Evolutionary conservation across 2,329 filamentous ascomycete species (phyloP).

Genomic region (Fusarium sp.): DNA sequence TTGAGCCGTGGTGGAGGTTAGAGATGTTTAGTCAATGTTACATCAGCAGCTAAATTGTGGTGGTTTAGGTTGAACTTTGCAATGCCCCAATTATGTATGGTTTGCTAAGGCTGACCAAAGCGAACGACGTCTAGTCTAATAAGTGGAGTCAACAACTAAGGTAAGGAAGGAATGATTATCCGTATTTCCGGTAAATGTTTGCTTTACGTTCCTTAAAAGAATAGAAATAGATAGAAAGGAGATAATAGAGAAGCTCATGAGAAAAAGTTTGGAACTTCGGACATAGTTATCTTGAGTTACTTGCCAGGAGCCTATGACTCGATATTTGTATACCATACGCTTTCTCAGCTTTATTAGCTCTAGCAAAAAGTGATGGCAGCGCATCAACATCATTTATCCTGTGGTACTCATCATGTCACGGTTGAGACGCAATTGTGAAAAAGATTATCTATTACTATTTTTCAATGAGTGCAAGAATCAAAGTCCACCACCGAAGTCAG

Average conservation of each 20-base stretch:
- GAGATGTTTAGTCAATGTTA: slow-evolving; percentile 47
- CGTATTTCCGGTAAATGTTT: slow-evolving; percentile 27
- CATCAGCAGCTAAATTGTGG: slow-evolving; percentile 42
- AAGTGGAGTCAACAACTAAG: slow-evolving; percentile 35
- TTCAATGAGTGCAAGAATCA: slow-evolving; percentile 51
- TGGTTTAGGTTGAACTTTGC: slow-evolving; percentile 11
- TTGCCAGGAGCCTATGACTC: no score
- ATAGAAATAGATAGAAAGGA: background rate
- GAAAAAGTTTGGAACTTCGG: no score
- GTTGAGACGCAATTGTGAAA: slow-evolving; percentile 2
- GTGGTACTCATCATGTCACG: background rate
- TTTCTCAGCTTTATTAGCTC: no score
- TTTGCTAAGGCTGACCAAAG: slow-evolving; percentile 44
- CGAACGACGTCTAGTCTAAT: slow-evolving; percentile 12
- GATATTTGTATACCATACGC: no score
- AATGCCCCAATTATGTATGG: slow-evolving; percentile 6
- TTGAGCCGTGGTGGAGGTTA: slow-evolving; percentile 26
- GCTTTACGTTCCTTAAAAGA: background rate
- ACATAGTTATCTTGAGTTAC: no score
- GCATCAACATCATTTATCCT: background rate
- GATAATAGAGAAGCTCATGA: background rate
- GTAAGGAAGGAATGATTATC: slow-evolving; percentile 10
- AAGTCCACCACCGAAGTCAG: slow-evolving; percentile 43
- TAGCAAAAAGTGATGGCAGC: no score
- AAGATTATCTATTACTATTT: slow-evolving; percentile 52